A percentile compares a stretch with the other conserved stretches of the same genome.
These are phyloP conservation scores for Colletotrichum tamarilloi DNA, from an alignment of 2,329 filamentous ascomycete species.

Conservation along the genomic window DNA sequence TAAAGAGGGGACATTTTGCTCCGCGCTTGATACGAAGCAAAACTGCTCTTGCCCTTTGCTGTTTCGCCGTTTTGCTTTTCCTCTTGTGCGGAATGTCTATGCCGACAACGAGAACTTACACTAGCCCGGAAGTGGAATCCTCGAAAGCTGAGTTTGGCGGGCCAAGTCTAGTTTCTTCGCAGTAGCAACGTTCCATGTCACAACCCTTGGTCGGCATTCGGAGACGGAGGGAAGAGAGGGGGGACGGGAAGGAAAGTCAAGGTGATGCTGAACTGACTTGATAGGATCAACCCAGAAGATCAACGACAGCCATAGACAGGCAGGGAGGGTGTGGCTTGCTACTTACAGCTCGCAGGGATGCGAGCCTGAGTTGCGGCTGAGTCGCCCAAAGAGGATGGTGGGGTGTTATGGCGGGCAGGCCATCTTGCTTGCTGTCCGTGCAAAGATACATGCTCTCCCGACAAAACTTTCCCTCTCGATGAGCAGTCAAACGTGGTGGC, in stretches of 20 bases:
- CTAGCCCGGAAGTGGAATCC: neutral
- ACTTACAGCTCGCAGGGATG: constrained; percentile 18
- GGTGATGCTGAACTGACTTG: neutral
- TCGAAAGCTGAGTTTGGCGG: constrained; percentile 2
- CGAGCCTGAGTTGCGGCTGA: constrained; percentile 26
- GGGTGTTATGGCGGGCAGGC: neutral
- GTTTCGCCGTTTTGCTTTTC: neutral
- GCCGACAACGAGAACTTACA: constrained; percentile 5
- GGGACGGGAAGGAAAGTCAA: neutral
- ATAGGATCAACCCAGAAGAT: neutral
- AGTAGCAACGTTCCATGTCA: neutral
- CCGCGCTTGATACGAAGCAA: constrained; percentile 5
- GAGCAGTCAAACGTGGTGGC: neutral
- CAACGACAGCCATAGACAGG: neutral
- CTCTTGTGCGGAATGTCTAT: neutral
- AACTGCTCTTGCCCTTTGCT: neutral
- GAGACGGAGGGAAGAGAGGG: neutral
- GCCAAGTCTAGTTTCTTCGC: constrained; percentile 12
- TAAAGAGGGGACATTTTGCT: constrained; percentile 10
- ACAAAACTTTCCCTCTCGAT: neutral
- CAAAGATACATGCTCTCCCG: neutral
- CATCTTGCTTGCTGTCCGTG: constrained; percentile 4
- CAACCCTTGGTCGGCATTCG: constrained; percentile 7
- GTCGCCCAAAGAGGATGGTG: constrained; percentile 15
- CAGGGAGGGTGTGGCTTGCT: constrained; percentile 27